Percentiles rank a stretch among this genome's conserved stretches.
These are phyloP conservation scores for Sporothrix pseudoabietina DNA, from an alignment of 2,329 filamentous ascomycete species.

Conservation along the genomic window DNA sequence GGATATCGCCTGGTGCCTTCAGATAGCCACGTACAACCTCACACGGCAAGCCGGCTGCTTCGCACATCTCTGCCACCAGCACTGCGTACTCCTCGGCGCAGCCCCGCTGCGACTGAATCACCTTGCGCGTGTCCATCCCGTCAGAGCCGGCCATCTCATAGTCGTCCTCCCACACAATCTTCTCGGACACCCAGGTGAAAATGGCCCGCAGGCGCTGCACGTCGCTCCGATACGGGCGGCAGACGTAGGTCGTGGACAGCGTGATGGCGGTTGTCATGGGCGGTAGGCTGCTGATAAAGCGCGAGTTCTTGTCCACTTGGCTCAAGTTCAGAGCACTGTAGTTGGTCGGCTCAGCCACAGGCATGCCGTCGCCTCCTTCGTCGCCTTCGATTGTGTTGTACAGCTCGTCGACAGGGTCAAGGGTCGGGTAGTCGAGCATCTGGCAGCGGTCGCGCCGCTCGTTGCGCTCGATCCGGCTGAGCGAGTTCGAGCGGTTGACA, in stretches of 20 bases:
- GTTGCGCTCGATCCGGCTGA: constrained; percentile 82
- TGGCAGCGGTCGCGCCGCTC: constrained; percentile 88
- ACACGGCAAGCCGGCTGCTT: constrained; percentile 81
- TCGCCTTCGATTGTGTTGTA: constrained; percentile 85
- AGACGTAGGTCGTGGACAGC: constrained; percentile 88
- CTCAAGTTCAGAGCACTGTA: constrained; percentile 77
- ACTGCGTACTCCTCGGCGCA: constrained; percentile 88
- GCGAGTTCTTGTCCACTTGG: constrained; percentile 92
- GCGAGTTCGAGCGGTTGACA: constrained; percentile 90
- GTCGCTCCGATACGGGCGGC: constrained; percentile 89
- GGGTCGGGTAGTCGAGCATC: constrained; percentile 87
- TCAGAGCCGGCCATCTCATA: constrained; percentile 76
- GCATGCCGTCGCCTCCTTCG: constrained; percentile 80
- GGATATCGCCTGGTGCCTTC: constrained; percentile 81
- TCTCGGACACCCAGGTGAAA: constrained; percentile 96
- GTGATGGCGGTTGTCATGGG: constrained; percentile 78
- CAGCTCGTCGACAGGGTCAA: constrained; percentile 87
- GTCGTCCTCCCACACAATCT: constrained; percentile 93
- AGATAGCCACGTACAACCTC: constrained; percentile 89
- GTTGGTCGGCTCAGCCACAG: constrained; percentile 79
- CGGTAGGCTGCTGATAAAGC: constrained; percentile 83
- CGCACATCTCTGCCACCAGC: constrained; percentile 90
- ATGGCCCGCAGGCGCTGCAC: constrained; percentile 91
- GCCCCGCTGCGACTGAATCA: constrained; percentile 80
- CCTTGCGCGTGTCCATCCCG: constrained; percentile 77